phyloP scores from a whole-genome alignment of 345 rosid genomes.

The Acer campestre region DNA sequence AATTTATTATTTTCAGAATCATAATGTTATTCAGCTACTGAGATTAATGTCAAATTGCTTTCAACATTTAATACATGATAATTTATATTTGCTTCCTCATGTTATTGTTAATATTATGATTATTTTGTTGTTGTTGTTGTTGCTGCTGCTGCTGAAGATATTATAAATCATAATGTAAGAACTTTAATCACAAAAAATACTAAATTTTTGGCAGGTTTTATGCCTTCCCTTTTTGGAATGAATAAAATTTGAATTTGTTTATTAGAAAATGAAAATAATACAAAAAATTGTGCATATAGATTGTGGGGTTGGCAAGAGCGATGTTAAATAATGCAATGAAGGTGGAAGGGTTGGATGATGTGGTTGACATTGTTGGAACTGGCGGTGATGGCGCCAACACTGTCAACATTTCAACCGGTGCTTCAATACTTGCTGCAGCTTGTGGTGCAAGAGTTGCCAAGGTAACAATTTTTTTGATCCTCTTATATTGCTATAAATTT shows the following conservation, averaged over 20 bases:
- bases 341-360: conserved; percentile 77
- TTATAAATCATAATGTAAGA: not conserved
- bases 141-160: not conserved
- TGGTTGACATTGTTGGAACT: conserved; percentile 88
- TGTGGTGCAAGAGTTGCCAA: conserved; percentile 97
- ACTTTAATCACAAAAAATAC: not conserved
- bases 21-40: not conserved
- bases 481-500: not conserved
- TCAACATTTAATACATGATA: not conserved
- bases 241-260: not conserved
- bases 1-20: not conserved
- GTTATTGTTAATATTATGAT: not conserved
- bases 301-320: conserved; percentile 85
- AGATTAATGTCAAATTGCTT: not conserved
- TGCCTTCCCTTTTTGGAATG: not conserved
- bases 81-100: not conserved
- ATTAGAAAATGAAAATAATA: not conserved
- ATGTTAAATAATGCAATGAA: conserved; percentile 77
- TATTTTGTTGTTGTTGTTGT: too few species aligned
- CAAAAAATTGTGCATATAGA: conserved; percentile 34
- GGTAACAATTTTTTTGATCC: conserved; percentile 39
- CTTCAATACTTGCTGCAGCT: conserved; percentile 92
- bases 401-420: conserved; percentile 92
- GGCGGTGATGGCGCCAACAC: conserved; percentile 98
- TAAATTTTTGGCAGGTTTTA: not conserved